Percentiles rank a stretch among this genome's conserved stretches.
phyloP scores from a whole-genome alignment of 768 basidiomycete genomes.

The Cytidiella melzeri region DNA sequence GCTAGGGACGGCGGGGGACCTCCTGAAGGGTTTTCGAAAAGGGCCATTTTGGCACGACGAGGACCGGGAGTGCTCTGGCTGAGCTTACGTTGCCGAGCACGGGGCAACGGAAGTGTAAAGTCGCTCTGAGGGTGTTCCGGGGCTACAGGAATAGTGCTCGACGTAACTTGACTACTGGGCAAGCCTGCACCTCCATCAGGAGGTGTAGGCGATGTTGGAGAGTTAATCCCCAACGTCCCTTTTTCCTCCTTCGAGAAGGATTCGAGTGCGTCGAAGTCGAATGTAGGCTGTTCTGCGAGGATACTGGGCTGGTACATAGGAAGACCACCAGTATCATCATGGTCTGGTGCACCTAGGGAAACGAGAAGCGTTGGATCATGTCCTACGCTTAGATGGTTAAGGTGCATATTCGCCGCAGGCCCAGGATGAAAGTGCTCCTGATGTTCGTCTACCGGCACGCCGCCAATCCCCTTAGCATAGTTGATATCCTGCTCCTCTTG shows the following conservation, averaged over 20 bases:
- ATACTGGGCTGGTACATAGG: slow-evolving; percentile 65
- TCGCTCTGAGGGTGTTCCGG: slow-evolving; percentile 6
- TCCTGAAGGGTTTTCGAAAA: slow-evolving; percentile 60
- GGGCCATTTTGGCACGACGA: slow-evolving; percentile 77
- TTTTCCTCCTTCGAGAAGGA: slow-evolving; percentile 70
- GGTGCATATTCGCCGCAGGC: slow-evolving; percentile 31
- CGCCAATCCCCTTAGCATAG: slow-evolving; percentile 31
- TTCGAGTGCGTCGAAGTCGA: slow-evolving; percentile 76
- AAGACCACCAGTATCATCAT: slow-evolving; percentile 37
- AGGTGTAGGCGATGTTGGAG: slow-evolving; percentile 26
- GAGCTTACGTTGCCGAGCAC: slow-evolving; percentile 75
- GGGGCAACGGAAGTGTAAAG: slow-evolving; percentile 21
- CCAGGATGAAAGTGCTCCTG: slow-evolving; percentile 21
- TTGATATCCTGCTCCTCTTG: slow-evolving; percentile 45
- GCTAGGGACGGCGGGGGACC: slow-evolving; percentile 42
- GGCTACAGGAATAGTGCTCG: slow-evolving; percentile 4
- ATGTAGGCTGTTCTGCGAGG: slow-evolving; percentile 39
- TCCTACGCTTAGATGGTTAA: slow-evolving; percentile 30
- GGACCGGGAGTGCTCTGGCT: slow-evolving; percentile 76
- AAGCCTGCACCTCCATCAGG: slow-evolving; percentile 9
- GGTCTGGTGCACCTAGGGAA: slow-evolving; percentile 19
- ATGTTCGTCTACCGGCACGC: slow-evolving; percentile 9
- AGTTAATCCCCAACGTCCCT: slow-evolving; percentile 49
- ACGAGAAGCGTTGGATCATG: slow-evolving; percentile 48
- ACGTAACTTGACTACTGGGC: slow-evolving; percentile 9